Evolutionary conservation across 73 alveolate species (phyloP).

Genomic region (Paramecium bursaria): DNA sequence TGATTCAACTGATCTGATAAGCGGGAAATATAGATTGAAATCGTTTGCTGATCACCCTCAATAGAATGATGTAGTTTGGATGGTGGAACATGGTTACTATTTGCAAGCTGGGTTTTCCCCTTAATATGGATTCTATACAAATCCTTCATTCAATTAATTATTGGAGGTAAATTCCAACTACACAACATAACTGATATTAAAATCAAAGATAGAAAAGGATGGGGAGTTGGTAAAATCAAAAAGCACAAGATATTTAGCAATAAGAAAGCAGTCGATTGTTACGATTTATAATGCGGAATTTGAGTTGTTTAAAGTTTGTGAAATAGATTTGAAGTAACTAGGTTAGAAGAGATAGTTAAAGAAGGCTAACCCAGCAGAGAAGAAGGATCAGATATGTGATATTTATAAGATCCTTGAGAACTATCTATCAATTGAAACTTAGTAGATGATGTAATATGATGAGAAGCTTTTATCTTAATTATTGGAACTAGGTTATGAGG

Average conservation of each 20-base stretch:
- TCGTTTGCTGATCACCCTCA: constrained; percentile 55
- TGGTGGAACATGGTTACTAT: constrained; percentile 19
- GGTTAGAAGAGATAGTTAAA: too few relatives aligned
- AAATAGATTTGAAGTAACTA: constrained; percentile 15
- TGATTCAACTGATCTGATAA: not conserved
- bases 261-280: not conserved
- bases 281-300: constrained; percentile 27
- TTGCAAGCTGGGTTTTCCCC: constrained; percentile 15
- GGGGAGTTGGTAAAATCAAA: not conserved
- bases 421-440: constrained; percentile 36
- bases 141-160: too few relatives aligned
- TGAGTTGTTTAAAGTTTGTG: constrained; percentile 20
- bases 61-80: not conserved
- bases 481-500: constrained; percentile 22
- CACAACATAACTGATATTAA: constrained; percentile 7
- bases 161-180: too few relatives aligned
- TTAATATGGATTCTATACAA: constrained; percentile 7
- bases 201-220: not conserved
- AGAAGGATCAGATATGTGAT: constrained; percentile 35
- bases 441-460: constrained; percentile 1
- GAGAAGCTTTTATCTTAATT: not conserved
- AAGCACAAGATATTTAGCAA: constrained; percentile 17
- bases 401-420: constrained; percentile 45
- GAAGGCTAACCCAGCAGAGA: not conserved
- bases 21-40: constrained; percentile 14